Percentiles rank a stretch among this genome's conserved stretches.
These are phyloP conservation scores for Paraphaeosphaeria sporulosa DNA, from an alignment of 2,329 filamentous ascomycete species.

Conservation along the genomic window DNA sequence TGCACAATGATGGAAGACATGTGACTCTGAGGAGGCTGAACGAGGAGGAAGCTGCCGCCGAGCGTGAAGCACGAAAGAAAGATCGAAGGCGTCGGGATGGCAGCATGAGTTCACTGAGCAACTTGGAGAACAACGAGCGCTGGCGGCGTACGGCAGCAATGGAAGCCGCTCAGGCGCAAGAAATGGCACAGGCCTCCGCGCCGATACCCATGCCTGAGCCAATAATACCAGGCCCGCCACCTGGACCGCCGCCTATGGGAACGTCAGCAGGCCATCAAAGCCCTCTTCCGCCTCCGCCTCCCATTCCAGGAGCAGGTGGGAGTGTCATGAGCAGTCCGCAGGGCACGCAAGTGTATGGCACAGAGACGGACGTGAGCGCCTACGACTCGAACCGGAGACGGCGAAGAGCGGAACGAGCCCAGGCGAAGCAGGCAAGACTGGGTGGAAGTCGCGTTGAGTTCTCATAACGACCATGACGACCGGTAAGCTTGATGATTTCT, in stretches of 20 bases:
- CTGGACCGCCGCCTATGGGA: constrained; percentile 28
- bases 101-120: constrained; percentile 50
- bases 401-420: constrained; percentile 49
- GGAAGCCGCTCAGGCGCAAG: constrained; percentile 45
- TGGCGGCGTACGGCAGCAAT: constrained; percentile 50
- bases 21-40: constrained; percentile 69
- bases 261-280: constrained; percentile 10
- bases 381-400: constrained; percentile 50
- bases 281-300: constrained; percentile 44
- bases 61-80: constrained; percentile 61
- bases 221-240: constrained; percentile 34
- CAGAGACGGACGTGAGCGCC: constrained; percentile 49
- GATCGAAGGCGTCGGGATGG: constrained; percentile 54
- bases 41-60: constrained; percentile 68
- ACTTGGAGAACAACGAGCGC: constrained; percentile 43
- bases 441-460: constrained; percentile 52
- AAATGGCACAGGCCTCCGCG: constrained; percentile 33
- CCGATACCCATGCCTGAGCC: constrained; percentile 30
- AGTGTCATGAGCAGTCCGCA: constrained; percentile 48
- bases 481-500: constrained; percentile 5
- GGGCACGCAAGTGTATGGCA: constrained; percentile 45
- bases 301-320: constrained; percentile 38
- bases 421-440: constrained; percentile 44
- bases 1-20: constrained; percentile 69
- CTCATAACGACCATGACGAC: constrained; percentile 34